These are phyloP conservation scores for Hyphopichia pseudoburtonii DNA, from an alignment of 1,139 yeast genomes.

Conservation along the genomic window DNA sequence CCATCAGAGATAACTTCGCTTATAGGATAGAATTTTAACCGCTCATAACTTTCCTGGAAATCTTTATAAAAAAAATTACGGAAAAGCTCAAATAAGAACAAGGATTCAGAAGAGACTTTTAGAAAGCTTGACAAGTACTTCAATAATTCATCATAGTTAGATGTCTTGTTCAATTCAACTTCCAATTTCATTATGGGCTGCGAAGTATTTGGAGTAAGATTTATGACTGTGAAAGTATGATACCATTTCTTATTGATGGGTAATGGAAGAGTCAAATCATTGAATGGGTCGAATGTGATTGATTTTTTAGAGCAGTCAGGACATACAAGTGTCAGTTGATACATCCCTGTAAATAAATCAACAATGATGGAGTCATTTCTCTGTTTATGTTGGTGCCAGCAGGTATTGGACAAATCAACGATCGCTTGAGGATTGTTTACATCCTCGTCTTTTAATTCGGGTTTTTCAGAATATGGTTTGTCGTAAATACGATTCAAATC, in stretches of 20 bases:
- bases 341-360: constrained; percentile 87
- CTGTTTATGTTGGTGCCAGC: constrained; percentile 79
- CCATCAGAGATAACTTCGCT: constrained; percentile 63
- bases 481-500: constrained; percentile 79
- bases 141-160: constrained; percentile 66
- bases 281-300: constrained; percentile 91
- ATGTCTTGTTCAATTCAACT: constrained; percentile 68
- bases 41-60: constrained; percentile 62
- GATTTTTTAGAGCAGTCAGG: constrained; percentile 82
- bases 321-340: constrained; percentile 85
- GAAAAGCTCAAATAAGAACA: constrained; percentile 72
- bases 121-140: constrained; percentile 57
- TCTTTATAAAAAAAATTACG: constrained; percentile 67
- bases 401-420: constrained; percentile 60
- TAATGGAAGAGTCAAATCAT: constrained; percentile 84
- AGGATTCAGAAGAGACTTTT: constrained; percentile 37
- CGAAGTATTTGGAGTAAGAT: constrained; percentile 42
- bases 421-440: constrained; percentile 56
- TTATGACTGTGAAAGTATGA: constrained; percentile 62
- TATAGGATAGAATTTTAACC: constrained; percentile 61
- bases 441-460: constrained; percentile 69
- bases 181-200: constrained; percentile 45
- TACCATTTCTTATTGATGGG: constrained; percentile 80
- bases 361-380: constrained; percentile 85
- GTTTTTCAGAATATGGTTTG: constrained; percentile 88